Evolutionary conservation across 2,329 filamentous ascomycete species (phyloP).

Genomic region (Penicillium corylophilum): DNA sequence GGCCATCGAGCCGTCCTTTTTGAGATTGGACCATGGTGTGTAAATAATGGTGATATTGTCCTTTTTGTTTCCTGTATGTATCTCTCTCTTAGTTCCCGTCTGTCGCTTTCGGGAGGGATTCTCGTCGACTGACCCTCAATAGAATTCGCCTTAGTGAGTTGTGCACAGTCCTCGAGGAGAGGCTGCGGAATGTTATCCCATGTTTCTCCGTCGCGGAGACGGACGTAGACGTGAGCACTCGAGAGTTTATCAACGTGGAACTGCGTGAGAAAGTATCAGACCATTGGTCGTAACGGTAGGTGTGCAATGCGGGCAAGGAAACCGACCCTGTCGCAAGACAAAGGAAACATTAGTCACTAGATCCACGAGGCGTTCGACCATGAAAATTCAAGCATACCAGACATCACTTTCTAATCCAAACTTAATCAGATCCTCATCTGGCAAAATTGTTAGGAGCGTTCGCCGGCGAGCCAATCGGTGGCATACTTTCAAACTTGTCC

Average conservation of each 20-base stretch:
- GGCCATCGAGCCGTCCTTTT: slow-evolving; percentile 94
- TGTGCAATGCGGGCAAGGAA: neutral
- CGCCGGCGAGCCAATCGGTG: slow-evolving; percentile 4
- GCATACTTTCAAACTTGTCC: slow-evolving; percentile 96
- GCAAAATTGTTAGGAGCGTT: slow-evolving; percentile 14
- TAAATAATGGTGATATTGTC: slow-evolving; percentile 97
- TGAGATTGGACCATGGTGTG: slow-evolving; percentile 94
- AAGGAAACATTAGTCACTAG: neutral
- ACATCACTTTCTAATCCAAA: slow-evolving; percentile 94
- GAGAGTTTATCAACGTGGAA: slow-evolving; percentile 98
- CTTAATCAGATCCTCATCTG: slow-evolving; percentile 92
- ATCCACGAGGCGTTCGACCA: neutral
- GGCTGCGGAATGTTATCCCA: slow-evolving; percentile 80
- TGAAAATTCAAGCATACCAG: slow-evolving; percentile 59
- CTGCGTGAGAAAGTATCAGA: slow-evolving; percentile 44
- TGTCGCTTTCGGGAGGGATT: neutral
- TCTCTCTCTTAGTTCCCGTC: slow-evolving; percentile 16
- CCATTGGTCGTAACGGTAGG: slow-evolving; percentile 1
- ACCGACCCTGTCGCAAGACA: slow-evolving; percentile 32
- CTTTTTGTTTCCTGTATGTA: slow-evolving; percentile 81
- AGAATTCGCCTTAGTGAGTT: slow-evolving; percentile 97
- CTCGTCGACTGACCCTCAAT: slow-evolving; percentile 70
- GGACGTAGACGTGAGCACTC: slow-evolving; percentile 92
- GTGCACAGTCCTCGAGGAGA: slow-evolving; percentile 83
- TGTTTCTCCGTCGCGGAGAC: slow-evolving; percentile 71